phyloP scores from a whole-genome alignment of 805 yeast species.

The Wickerhamomyces subpelliculosus region DNA sequence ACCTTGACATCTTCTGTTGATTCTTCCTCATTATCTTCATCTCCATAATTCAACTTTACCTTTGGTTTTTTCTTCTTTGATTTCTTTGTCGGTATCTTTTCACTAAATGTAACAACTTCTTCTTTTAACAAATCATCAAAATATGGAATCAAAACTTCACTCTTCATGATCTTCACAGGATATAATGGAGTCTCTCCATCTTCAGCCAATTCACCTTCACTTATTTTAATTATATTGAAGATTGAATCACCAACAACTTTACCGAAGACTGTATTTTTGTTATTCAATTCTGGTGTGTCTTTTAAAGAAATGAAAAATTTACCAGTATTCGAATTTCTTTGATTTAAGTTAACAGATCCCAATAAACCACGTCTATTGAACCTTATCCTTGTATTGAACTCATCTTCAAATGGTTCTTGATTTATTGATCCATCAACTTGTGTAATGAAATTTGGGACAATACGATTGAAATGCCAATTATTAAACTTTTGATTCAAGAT shows the following conservation, averaged over 20 bases:
- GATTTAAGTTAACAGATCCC: slow-evolving; percentile 38
- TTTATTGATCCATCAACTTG: slow-evolving; percentile 28
- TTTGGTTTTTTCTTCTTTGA: slow-evolving; percentile 22
- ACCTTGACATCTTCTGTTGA: slow-evolving; percentile 11
- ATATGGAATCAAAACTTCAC: slow-evolving; percentile 39
- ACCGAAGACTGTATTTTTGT: slow-evolving; percentile 46
- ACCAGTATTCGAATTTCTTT: slow-evolving; percentile 26
- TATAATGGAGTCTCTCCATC: slow-evolving; percentile 39
- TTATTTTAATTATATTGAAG: slow-evolving; percentile 43
- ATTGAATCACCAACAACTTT: slow-evolving; percentile 49
- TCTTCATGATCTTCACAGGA: slow-evolving; percentile 38
- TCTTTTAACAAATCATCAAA: slow-evolving; percentile 35
- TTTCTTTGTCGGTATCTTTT: slow-evolving; percentile 1
- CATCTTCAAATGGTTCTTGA: slow-evolving; percentile 27
- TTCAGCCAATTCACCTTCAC: slow-evolving; percentile 37
- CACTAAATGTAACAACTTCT: slow-evolving; percentile 1
- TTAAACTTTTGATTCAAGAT: slow-evolving; percentile 38
- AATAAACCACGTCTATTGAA: slow-evolving; percentile 48
- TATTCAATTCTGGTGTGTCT: slow-evolving; percentile 37
- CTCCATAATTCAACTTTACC: slow-evolving; percentile 31
- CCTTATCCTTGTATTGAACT: slow-evolving; percentile 44
- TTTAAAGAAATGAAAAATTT: slow-evolving; percentile 44
- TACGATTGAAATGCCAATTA: slow-evolving; percentile 34
- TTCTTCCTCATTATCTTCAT: slow-evolving; percentile 25
- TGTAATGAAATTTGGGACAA: slow-evolving; percentile 29